Evolutionary conservation across 768 basidiomycete genomes (phyloP).

Genomic region (Lactarius hengduanensis): DNA sequence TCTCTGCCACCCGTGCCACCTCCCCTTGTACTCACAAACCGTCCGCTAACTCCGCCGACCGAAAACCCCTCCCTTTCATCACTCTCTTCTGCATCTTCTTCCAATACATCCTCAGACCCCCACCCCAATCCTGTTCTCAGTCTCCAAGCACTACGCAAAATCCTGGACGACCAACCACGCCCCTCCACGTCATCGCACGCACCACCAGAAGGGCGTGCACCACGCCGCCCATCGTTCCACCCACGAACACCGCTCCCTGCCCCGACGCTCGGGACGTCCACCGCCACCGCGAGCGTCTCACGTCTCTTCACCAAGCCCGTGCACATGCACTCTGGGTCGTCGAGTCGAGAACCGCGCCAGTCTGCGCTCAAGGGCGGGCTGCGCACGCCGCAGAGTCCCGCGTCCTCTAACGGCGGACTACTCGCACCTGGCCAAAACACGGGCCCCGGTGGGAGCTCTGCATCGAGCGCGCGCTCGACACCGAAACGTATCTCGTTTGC

Average conservation of each 20-base stretch:
- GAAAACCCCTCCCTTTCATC: constrained; percentile 49
- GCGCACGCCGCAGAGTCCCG: constrained; percentile 32
- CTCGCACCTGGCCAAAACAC: constrained; percentile 27
- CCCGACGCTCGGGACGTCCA: constrained; percentile 60
- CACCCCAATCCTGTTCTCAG: constrained; percentile 58
- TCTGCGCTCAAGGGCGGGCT: constrained; percentile 44
- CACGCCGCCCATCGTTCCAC: constrained; percentile 39
- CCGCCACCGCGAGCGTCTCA: constrained; percentile 74
- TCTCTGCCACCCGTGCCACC: constrained; percentile 20
- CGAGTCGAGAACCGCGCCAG: constrained; percentile 58
- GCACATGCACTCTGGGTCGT: constrained; percentile 60
- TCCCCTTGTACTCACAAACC: constrained; percentile 36
- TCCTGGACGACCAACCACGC: constrained; percentile 56
- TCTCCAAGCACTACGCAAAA: constrained; percentile 64
- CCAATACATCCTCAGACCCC: constrained; percentile 55
- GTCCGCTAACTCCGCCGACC: constrained; percentile 54
- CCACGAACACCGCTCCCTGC: constrained; percentile 50
- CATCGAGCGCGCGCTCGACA: constrained; percentile 52
- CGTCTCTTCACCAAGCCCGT: constrained; percentile 66
- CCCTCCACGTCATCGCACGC: constrained; percentile 28
- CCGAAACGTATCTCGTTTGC: constrained; percentile 82
- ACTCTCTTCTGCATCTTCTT: constrained; percentile 39
- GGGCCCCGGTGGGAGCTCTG: constrained; percentile 38
- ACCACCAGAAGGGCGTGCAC: constrained; percentile 35
- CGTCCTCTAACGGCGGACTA: constrained; percentile 34